Percentiles rank a stretch among this genome's conserved stretches.
Evolutionary conservation across 345 rosid genomes (phyloP).

Genomic region (Sisymbrium irio): DNA sequence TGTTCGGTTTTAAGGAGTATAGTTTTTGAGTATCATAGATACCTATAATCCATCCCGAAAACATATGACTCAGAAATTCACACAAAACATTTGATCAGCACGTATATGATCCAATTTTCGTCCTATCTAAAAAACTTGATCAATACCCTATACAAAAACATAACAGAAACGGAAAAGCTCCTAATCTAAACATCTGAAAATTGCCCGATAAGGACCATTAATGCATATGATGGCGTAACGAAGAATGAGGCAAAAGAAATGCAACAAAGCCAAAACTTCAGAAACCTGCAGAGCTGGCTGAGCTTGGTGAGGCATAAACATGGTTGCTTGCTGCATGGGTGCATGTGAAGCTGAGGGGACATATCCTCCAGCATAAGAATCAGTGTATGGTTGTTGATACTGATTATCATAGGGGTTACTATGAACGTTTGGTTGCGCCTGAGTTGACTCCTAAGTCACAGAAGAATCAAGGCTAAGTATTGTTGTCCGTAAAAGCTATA

Average conservation of each 20-base stretch:
- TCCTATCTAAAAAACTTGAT: constrained; percentile 9
- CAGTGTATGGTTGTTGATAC: constrained; percentile 51
- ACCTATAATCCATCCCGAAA: too few species aligned
- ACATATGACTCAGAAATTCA: too few species aligned
- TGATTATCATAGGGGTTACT: constrained; percentile 54
- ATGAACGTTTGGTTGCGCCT: constrained; percentile 45
- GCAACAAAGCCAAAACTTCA: constrained; percentile 18
- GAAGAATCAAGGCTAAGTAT: constrained; percentile 30
- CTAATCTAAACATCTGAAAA: constrained; percentile 26
- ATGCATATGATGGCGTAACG: constrained; percentile 9
- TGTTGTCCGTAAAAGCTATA: constrained; percentile 1
- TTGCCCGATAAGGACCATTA: constrained; percentile 1
- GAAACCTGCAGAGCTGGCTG: constrained; percentile 65
- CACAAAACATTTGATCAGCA: not conserved
- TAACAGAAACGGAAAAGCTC: not conserved
- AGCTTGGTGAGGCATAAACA: constrained; percentile 71
- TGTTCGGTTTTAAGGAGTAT: not conserved
- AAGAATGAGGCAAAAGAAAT: constrained; percentile 5
- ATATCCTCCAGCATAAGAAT: constrained; percentile 54
- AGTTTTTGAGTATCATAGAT: not conserved
- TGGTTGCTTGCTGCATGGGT: constrained; percentile 46
- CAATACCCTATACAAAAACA: constrained; percentile 4
- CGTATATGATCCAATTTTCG: not conserved
- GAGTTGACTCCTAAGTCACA: constrained; percentile 27
- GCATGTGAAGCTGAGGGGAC: constrained; percentile 44